Conservation (phyloP, 106 monocot genomes). For the Acanthochlamys bracteata region DNA sequence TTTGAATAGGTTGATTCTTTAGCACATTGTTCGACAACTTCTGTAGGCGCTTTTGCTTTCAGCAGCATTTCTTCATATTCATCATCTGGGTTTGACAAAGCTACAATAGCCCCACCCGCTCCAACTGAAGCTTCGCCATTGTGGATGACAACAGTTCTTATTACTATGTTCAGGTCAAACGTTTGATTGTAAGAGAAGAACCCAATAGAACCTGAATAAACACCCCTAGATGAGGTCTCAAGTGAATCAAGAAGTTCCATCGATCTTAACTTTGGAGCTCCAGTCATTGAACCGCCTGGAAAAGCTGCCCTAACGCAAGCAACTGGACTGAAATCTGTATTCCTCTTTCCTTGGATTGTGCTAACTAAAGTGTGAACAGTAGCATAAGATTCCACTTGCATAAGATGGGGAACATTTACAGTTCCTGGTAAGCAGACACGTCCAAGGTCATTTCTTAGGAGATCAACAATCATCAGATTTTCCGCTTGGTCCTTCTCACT, state of each 20-base stretch:
- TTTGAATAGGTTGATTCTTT: slow-evolving; percentile 3
- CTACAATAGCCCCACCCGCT: slow-evolving; percentile 85
- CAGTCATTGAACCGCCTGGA: slow-evolving; percentile 96
- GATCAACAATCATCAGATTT: slow-evolving; percentile 98
- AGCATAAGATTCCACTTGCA: slow-evolving; percentile 85
- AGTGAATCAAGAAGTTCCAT: slow-evolving; percentile 88
- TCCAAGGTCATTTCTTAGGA: slow-evolving; percentile 85
- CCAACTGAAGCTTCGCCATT: slow-evolving; percentile 75
- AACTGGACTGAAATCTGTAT: slow-evolving; percentile 30
- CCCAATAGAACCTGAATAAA: slow-evolving; percentile 93
- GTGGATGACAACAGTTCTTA: slow-evolving; percentile 69
- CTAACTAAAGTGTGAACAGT: slow-evolving; percentile 95
- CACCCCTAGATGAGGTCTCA: slow-evolving; percentile 64
- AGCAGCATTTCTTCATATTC: slow-evolving; percentile 90
- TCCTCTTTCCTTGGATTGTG: slow-evolving; percentile 69
- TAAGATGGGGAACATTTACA: slow-evolving; percentile 60
- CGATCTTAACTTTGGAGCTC: slow-evolving; percentile 91
- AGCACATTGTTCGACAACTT: slow-evolving; percentile 31
- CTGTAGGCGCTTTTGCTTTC: slow-evolving; percentile 72
- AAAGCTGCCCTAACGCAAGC: slow-evolving; percentile 85
- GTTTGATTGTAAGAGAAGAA: slow-evolving; percentile 86
- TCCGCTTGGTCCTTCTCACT: slow-evolving; percentile 97
- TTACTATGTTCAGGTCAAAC: slow-evolving; percentile 92
- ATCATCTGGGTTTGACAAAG: slow-evolving; percentile 66
- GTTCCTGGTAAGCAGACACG: slow-evolving; percentile 81